Conservation (phyloP, 805 yeast species). For the Ogataea corticis region DNA sequence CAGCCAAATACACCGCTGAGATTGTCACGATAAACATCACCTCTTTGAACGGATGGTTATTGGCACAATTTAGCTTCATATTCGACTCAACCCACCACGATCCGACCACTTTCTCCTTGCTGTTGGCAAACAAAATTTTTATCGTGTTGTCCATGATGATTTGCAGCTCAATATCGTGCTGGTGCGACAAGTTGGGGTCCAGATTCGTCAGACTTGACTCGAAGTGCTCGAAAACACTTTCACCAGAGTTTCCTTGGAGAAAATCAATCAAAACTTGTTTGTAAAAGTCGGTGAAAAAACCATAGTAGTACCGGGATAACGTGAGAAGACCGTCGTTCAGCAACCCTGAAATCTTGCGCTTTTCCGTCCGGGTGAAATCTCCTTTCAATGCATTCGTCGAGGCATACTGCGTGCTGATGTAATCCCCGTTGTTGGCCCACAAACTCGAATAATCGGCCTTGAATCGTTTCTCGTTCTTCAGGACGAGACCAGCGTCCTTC, state of each 20-base stretch:
- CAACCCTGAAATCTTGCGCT: conserved; percentile 43
- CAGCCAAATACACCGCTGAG: conserved; percentile 25
- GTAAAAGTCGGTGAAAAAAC: conserved; percentile 45
- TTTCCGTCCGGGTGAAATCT: conserved; percentile 45
- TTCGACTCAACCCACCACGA: conserved; percentile 37
- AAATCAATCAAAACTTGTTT: conserved; percentile 45
- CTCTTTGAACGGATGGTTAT: conserved; percentile 19
- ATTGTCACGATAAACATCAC: conserved; percentile 30
- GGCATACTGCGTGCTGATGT: conserved; percentile 61
- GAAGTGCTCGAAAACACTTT: conserved; percentile 41
- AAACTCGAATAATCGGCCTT: conserved; percentile 32
- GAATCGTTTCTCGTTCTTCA: conserved; percentile 18
- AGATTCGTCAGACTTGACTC: conserved; percentile 37
- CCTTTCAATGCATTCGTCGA: conserved; percentile 57
- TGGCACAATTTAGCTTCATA: conserved; percentile 12
- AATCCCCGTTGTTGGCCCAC: conserved; percentile 75
- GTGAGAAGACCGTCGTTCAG: conserved; percentile 43
- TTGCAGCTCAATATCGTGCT: conserved; percentile 16
- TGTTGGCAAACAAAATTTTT: conserved; percentile 18
- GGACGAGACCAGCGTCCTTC: conserved; percentile 11
- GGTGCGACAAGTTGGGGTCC: conserved; percentile 27
- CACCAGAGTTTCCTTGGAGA: conserved; percentile 36
- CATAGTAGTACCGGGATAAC: conserved; percentile 43
- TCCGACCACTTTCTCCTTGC: conserved; percentile 28
- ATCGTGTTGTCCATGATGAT: conserved; percentile 18